Base-by-base conservation (phyloP, 2,329 filamentous ascomycete genomes). In the Paraphoma sp. region DNA sequence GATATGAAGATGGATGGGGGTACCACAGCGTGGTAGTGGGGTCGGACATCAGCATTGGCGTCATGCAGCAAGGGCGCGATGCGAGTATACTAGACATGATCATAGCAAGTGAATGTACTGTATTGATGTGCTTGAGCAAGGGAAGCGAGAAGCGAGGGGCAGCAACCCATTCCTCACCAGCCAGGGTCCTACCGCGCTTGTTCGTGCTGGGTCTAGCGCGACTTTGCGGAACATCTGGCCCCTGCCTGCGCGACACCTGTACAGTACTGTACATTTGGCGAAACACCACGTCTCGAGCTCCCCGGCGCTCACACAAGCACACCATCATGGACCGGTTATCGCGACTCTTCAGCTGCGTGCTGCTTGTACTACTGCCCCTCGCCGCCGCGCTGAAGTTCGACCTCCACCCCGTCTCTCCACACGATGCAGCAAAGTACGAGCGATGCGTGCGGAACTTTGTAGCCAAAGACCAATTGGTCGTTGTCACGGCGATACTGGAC, bases 391-490 rank as follows among this genome's bases (percentile, higher is more conserved):
- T 99, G 71, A 97, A 96, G 83, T 97, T 99, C 84, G 95, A 99
- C 72, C 87, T 99, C 59, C 80, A 86, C 70, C 92, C 93, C 44
- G 85, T 88, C 64, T 79, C 81, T 50, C 82, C 86, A 59, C 84
- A 85, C 76, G 87, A 89, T 69, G 82, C 82, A 60, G 78, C 78
- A 45, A 87, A 84, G 72, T 86, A 89, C 73, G 90, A 94, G 81
- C 87, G 94, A 81, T 99, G 95, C 82, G 91, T 99, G 78, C 88
- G 94, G 77, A 99, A 99, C 82, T 99, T 97, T 78, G 93, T 97
- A 65, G 86, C 87, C 59, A 90, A 88, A 79, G 93, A 97, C 75
- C 96, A 95, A 63, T 83, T 99, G 64, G 95, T 99, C 42, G 94
- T 98, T 33, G 94, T 99, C 51, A 98, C 94, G 54, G 91, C 93